A percentile compares a stretch with the other conserved stretches of the same genome.
phyloP scores from a whole-genome alignment of 2,329 filamentous ascomycete species.

The Fonsecaea pedrosoi region DNA sequence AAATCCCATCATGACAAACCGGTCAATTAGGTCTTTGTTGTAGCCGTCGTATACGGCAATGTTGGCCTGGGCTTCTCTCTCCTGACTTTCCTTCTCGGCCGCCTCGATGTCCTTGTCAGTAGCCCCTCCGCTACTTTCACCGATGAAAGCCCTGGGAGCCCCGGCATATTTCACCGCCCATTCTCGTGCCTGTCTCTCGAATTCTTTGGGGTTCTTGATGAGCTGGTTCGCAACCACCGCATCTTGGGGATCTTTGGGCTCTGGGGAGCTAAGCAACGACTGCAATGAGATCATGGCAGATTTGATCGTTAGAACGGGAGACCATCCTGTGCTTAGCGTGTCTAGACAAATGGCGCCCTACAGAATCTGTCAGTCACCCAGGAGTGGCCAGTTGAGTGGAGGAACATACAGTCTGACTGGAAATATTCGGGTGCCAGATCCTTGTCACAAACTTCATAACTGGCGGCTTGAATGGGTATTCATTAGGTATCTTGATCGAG shows the following conservation, averaged over 20 bases:
- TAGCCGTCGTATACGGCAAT: constrained; percentile 79
- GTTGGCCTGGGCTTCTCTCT: constrained; percentile 60
- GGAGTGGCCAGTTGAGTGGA: background rate
- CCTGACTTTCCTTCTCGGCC: constrained; percentile 56
- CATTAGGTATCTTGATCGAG: constrained; percentile 83
- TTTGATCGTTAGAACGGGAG: constrained; percentile 94
- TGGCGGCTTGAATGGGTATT: constrained; percentile 93
- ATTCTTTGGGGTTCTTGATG: constrained; percentile 76
- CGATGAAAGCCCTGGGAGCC: constrained; percentile 67
- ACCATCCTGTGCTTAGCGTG: constrained; percentile 88
- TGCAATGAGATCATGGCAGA: constrained; percentile 91
- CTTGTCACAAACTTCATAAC: constrained; percentile 90
- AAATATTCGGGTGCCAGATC: constrained; percentile 97
- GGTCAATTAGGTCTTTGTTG: constrained; percentile 79
- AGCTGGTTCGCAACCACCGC: constrained; percentile 94
- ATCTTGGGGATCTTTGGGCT: constrained; percentile 96
- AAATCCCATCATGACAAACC: constrained; percentile 91
- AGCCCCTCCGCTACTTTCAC: constrained; percentile 60
- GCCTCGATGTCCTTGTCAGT: constrained; percentile 61
- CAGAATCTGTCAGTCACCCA: constrained; percentile 21
- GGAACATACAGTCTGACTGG: constrained; percentile 80
- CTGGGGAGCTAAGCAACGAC: constrained; percentile 88
- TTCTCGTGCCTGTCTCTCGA: constrained; percentile 81
- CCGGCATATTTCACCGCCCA: constrained; percentile 87
- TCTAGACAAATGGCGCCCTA: constrained; percentile 97